These are phyloP conservation scores for Fremontodendron californicum DNA, from an alignment of 345 rosid genomes.

Conservation along the genomic window DNA sequence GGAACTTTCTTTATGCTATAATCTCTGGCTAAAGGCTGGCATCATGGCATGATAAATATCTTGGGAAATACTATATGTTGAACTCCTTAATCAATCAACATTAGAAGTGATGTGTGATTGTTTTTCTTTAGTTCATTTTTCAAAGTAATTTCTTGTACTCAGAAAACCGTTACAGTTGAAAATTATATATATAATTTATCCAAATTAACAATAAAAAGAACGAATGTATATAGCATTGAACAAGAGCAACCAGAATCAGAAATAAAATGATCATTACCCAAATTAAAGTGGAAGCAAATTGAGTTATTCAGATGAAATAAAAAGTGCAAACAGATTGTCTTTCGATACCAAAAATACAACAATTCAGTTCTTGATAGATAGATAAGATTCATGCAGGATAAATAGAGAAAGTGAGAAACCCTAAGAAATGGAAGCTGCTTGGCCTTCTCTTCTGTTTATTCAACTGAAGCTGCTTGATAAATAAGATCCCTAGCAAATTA, in stretches of 20 bases:
- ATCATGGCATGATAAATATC: background rate
- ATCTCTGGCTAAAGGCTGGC: no score
- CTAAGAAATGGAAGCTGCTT: background rate
- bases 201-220: background rate
- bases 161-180: background rate
- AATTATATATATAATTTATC: background rate
- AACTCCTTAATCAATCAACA: background rate
- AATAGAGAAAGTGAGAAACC: no score
- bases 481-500: no score
- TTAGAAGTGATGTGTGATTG: background rate
- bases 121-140: background rate
- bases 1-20: background rate
- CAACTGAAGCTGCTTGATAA: no score
- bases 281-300: background rate
- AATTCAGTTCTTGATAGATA: background rate
- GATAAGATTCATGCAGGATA: no score
- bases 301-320: no score
- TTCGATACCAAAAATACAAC: background rate
- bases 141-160: background rate
- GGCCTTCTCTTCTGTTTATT: background rate
- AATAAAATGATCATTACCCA: background rate
- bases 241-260: background rate
- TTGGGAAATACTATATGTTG: background rate
- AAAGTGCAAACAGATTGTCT: no score
- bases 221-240: background rate